Percentiles rank a stretch among this genome's conserved stretches.
Conservation (phyloP, 305 asterid species). For the Solanum aculeatissimum region DNA sequence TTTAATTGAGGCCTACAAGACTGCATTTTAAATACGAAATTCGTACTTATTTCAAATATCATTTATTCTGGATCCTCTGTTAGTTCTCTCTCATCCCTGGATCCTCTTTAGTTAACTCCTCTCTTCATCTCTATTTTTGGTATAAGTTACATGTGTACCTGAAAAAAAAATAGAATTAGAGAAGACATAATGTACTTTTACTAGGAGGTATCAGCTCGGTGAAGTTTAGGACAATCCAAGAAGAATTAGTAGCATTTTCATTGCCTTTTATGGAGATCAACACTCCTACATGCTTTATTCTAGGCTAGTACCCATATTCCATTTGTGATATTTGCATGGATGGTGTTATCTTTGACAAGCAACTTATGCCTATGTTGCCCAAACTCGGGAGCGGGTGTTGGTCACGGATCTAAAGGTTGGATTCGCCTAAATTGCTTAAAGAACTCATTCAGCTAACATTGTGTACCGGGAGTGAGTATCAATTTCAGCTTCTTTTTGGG, state of each 20-base stretch:
- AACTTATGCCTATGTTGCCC: background rate
- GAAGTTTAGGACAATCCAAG: background rate
- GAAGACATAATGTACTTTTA: background rate
- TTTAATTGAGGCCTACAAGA: background rate
- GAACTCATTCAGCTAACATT: background rate
- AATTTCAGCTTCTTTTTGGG: background rate
- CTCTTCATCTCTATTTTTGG: background rate
- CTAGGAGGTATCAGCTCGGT: background rate
- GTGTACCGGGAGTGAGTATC: background rate
- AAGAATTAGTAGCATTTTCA: background rate
- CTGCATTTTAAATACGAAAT: background rate
- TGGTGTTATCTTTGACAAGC: background rate
- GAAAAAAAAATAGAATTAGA: background rate
- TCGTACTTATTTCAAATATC: background rate
- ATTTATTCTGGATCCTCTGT: background rate
- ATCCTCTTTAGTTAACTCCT: background rate
- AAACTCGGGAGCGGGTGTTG: too few species aligned
- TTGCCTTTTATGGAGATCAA: background rate
- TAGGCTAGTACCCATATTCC: background rate
- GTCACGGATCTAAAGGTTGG: too few species aligned
- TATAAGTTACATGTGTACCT: background rate
- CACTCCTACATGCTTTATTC: background rate
- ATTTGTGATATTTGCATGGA: background rate
- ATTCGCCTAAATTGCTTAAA: background rate
- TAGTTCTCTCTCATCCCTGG: background rate